These are phyloP conservation scores for Cubamyces sp. DNA, from an alignment of 768 basidiomycete genomes.

Conservation along the genomic window DNA sequence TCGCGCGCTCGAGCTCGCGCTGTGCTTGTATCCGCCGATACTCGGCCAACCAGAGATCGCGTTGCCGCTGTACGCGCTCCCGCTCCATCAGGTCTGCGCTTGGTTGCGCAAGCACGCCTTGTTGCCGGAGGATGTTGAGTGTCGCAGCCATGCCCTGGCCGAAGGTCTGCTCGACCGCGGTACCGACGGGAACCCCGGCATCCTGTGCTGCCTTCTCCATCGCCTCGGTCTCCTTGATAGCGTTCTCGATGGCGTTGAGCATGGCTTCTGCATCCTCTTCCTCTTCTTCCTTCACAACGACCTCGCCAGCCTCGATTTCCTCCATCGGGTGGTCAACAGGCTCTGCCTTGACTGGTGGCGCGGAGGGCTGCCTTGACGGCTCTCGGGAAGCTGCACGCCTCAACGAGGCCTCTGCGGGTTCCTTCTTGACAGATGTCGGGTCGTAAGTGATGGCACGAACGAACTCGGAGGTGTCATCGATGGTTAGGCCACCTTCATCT, in stretches of 20 bases:
- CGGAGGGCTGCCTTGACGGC: constrained; percentile 22
- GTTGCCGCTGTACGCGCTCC: constrained; percentile 80
- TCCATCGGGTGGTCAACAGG: constrained; percentile 64
- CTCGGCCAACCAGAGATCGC: constrained; percentile 90
- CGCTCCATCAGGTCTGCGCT: constrained; percentile 69
- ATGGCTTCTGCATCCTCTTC: constrained; percentile 76
- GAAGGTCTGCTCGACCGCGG: constrained; percentile 78
- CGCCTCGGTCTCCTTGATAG: constrained; percentile 62
- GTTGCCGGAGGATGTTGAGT: constrained; percentile 84
- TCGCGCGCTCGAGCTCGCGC: constrained; percentile 79
- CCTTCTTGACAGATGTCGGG: constrained; percentile 47
- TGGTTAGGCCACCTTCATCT: constrained; percentile 68
- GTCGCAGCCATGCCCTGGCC: constrained; percentile 87
- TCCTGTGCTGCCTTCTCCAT: constrained; percentile 49
- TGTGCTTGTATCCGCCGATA: constrained; percentile 75
- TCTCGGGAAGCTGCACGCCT: constrained; percentile 33
- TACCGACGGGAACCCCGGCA: constrained; percentile 53
- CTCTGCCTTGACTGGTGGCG: constrained; percentile 49
- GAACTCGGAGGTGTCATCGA: constrained; percentile 98
- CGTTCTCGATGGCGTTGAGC: constrained; percentile 76
- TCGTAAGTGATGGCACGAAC: constrained; percentile 81
- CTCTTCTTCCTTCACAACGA: constrained; percentile 80
- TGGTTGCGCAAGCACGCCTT: constrained; percentile 80
- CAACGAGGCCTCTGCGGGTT: constrained; percentile 30
- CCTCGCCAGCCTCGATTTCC: constrained; percentile 83